These are phyloP conservation scores for Pisolithus tinctorius DNA, from an alignment of 768 basidiomycete species.

Conservation along the genomic window DNA sequence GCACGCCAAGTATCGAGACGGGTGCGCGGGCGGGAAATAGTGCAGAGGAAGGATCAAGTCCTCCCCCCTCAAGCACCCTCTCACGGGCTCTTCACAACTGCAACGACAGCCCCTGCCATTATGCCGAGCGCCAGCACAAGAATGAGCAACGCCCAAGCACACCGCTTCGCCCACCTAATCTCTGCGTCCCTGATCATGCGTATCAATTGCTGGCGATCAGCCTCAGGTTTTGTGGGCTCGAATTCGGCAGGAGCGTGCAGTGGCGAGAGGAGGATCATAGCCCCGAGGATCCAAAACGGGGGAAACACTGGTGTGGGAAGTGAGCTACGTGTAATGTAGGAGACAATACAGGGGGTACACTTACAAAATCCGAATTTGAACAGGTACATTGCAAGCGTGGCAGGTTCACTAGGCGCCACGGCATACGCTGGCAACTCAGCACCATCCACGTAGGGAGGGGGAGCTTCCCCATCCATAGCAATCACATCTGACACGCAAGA, in stretches of 20 bases:
- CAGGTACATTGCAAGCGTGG: conserved; percentile 40
- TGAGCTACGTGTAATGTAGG: background rate
- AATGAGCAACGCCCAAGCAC: conserved; percentile 8
- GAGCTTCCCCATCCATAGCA: conserved; percentile 15
- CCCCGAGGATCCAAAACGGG: conserved; percentile 40
- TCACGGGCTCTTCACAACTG: background rate
- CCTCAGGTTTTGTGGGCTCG: conserved; percentile 27
- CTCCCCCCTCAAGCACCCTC: no score
- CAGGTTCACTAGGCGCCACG: conserved; percentile 27
- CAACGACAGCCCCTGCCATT: conserved; percentile 2
- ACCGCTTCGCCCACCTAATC: conserved; percentile 37
- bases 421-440: conserved; percentile 30
- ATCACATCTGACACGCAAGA: background rate
- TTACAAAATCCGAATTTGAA: conserved; percentile 46
- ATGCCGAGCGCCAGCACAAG: conserved; percentile 2
- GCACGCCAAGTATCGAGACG: no score
- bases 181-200: conserved; percentile 30
- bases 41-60: no score
- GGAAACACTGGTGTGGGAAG: conserved; percentile 34
- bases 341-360: conserved; percentile 13
- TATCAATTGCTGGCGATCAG: conserved; percentile 28
- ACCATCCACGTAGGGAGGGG: conserved; percentile 26
- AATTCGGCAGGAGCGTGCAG: conserved; percentile 27
- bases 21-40: no score
- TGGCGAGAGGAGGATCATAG: conserved; percentile 34